A percentile compares a stretch with the other conserved stretches of the same genome.
Conservation (phyloP, 345 rosid species). For the Murraya koenigii region DNA sequence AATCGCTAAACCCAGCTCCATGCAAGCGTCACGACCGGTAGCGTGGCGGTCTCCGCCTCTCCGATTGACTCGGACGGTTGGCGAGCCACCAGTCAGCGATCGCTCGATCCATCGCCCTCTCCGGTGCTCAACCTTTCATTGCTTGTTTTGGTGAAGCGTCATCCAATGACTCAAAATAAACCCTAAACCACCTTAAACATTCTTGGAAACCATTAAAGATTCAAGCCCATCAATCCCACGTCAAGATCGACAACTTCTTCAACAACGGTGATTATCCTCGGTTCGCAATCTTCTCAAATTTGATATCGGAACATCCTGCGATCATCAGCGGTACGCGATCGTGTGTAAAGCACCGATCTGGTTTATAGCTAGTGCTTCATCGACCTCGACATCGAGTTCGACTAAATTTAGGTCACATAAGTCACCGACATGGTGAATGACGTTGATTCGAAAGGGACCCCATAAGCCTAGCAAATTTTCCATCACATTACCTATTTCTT, state of each 20-base stretch:
- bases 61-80: conserved; percentile 59
- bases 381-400: conserved; percentile 50
- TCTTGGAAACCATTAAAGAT: conserved; percentile 66
- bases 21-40: conserved; percentile 71
- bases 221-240: conserved; percentile 54
- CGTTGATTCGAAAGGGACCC: conserved; percentile 89
- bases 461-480: conserved; percentile 94
- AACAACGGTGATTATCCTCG: conserved; percentile 68
- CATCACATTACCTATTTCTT: conserved; percentile 86
- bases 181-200: conserved; percentile 86
- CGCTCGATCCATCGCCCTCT: conserved; percentile 71
- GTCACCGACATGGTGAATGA: conserved; percentile 73
- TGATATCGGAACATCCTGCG: conserved; percentile 61
- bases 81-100: conserved; percentile 83
- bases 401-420: conserved; percentile 57
- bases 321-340: conserved; percentile 38
- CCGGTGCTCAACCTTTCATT: conserved; percentile 84
- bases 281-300: conserved; percentile 57
- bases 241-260: conserved; percentile 97
- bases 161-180: conserved; percentile 77
- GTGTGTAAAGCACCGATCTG: conserved; percentile 67
- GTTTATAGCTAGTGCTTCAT: conserved; percentile 82
- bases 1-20: conserved; percentile 48
- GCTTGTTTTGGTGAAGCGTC: conserved; percentile 75
- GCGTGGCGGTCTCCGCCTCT: conserved; percentile 67